Evolutionary conservation across 2,329 filamentous ascomycete species (phyloP).

Genomic region (Monilinia fructigena): DNA sequence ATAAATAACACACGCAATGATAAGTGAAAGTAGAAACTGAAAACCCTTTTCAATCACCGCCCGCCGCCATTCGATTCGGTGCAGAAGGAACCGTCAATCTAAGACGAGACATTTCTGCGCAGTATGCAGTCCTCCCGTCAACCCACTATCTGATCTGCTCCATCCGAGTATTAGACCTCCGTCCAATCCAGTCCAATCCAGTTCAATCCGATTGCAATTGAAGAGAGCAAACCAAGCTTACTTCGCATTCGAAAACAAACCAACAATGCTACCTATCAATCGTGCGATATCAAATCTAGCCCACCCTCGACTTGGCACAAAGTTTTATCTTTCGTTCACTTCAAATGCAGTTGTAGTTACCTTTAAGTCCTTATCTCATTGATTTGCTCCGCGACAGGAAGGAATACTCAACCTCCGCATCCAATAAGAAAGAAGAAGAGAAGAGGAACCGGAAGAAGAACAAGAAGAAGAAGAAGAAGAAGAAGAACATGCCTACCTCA

Average conservation of each 20-base stretch:
- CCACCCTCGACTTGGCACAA: background rate
- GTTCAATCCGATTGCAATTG: background rate
- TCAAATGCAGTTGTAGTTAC: too few relatives aligned
- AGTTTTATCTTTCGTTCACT: too few relatives aligned
- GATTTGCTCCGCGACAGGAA: background rate
- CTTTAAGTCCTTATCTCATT: too few relatives aligned
- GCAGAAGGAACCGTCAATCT: slow-evolving; percentile 18
- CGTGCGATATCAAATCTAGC: background rate
- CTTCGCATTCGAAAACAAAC: background rate
- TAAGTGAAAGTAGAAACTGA: slow-evolving; percentile 30
- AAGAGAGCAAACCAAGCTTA: background rate
- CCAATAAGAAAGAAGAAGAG: background rate
- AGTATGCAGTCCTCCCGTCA: slow-evolving; percentile 6
- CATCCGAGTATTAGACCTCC: background rate
- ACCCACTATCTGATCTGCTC: background rate
- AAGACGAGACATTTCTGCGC: slow-evolving; percentile 18
- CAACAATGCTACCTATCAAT: background rate
- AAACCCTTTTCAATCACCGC: slow-evolving; percentile 26
- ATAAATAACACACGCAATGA: slow-evolving; percentile 34
- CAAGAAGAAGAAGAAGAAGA: background rate
- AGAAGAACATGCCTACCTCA: background rate
- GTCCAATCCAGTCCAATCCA: slow-evolving; percentile 5
- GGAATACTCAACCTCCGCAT: slow-evolving; percentile 8
- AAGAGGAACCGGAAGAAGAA: background rate
- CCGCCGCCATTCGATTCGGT: slow-evolving; percentile 10